A percentile compares a stretch with the other conserved stretches of the same genome.
Conservation (phyloP, 306 rosid genomes). For the apple (Malus domestica) region ASM211411v1 NC_041792.1:31689907-31690406, state of each 20-base stretch:
- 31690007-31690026: neutral
- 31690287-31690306: conserved; percentile 90
- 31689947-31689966: conserved; percentile 49
- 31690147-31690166: conserved; percentile 35
- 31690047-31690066: neutral
- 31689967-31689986: conserved; percentile 9
- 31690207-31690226: conserved; percentile 79
- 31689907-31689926: conserved; percentile 61
- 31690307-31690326: conserved; percentile 94
- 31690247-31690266: conserved; percentile 94
- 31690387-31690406: conserved; percentile 99
- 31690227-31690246: conserved; percentile 64
- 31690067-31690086: neutral
- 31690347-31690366: conserved; percentile 92
- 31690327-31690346: conserved; percentile 75
- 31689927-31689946: conserved; percentile 66
- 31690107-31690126: neutral
- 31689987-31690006: neutral
- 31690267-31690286: conserved; percentile 97
- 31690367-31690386: conserved; percentile 98
- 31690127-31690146: neutral
- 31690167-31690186: conserved; percentile 74
- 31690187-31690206: conserved; percentile 85
- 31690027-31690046: neutral
- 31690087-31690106: neutral